Conservation (phyloP, 2,329 filamentous ascomycete species). For the Paraphaeosphaeria minitans region DNA sequence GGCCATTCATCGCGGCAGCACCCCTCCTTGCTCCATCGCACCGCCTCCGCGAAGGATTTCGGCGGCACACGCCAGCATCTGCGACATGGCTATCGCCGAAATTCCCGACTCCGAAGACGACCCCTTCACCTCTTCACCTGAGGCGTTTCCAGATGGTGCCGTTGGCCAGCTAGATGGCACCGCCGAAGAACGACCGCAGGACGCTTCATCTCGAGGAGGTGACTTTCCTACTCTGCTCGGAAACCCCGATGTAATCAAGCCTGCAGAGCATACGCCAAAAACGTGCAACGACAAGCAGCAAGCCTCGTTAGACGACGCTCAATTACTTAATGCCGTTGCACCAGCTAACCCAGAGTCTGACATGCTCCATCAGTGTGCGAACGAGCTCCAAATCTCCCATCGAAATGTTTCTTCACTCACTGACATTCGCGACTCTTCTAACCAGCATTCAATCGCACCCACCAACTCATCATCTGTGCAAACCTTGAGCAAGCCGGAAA, state of each 20-base stretch:
- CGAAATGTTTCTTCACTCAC: not conserved
- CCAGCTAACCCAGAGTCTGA: constrained; percentile 17
- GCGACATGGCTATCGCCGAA: constrained; percentile 35
- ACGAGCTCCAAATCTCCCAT: not conserved
- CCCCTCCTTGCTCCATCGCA: constrained; percentile 5
- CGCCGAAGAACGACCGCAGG: not conserved
- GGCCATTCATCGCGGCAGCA: not conserved
- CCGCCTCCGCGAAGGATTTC: not conserved
- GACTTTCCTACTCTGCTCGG: constrained; percentile 21
- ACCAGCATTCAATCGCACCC: not conserved
- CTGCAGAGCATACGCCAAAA: constrained; percentile 14
- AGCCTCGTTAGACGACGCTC: constrained; percentile 17
- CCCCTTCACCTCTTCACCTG: constrained; percentile 36
- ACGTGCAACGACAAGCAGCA: constrained; percentile 19
- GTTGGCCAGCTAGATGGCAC: constrained; percentile 10
- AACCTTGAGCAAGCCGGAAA: not conserved
- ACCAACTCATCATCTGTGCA: not conserved
- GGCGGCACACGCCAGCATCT: not conserved
- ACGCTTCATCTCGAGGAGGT: constrained; percentile 18
- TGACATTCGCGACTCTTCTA: not conserved
- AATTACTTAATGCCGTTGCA: constrained; percentile 11
- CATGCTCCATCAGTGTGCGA: not conserved
- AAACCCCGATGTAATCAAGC: constrained; percentile 15
- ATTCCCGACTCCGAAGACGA: constrained; percentile 44
- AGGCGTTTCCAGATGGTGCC: constrained; percentile 10